Evolutionary conservation across 805 yeast species (phyloP).

Genomic region (Diddensiella transvaalensis): DNA sequence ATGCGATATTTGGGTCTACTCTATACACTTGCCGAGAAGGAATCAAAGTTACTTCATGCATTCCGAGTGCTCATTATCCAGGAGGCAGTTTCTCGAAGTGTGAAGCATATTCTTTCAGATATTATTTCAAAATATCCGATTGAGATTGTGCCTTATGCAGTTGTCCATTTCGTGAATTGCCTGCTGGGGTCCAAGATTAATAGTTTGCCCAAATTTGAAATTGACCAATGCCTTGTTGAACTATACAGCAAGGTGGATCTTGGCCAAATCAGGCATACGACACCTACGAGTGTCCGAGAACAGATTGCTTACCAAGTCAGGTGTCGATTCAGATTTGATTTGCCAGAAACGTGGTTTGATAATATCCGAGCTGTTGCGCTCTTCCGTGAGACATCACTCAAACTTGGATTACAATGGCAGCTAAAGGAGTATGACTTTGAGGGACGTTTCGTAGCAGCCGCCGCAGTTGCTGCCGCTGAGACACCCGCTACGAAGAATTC

Average conservation of each 20-base stretch:
- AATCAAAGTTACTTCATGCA: constrained; percentile 36
- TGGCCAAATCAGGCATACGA: constrained; percentile 41
- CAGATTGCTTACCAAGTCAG: constrained; percentile 52
- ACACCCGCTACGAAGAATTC: constrained; percentile 23
- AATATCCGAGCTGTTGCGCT: constrained; percentile 42
- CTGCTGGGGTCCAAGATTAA: constrained; percentile 45
- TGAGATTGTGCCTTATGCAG: constrained; percentile 53
- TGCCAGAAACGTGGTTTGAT: constrained; percentile 47
- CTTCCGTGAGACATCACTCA: constrained; percentile 67
- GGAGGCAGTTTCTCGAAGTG: constrained; percentile 78
- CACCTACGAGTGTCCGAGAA: constrained; percentile 43
- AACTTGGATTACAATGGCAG: constrained; percentile 85
- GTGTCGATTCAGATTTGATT: constrained; percentile 58
- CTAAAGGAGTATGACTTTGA: constrained; percentile 46
- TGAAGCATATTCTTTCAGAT: constrained; percentile 67
- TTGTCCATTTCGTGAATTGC: constrained; percentile 65
- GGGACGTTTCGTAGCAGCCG: constrained; percentile 37
- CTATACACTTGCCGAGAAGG: constrained; percentile 28
- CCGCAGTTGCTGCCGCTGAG: constrained; percentile 26
- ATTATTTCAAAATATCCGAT: constrained; percentile 46
- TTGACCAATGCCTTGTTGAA: constrained; percentile 40
- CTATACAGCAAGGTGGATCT: constrained; percentile 42
- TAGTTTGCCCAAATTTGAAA: constrained; percentile 37
- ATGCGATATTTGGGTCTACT: constrained; percentile 78
- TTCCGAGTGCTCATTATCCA: constrained; percentile 49